Base-by-base conservation (phyloP, 768 basidiomycete genomes). In the Naganishia onofrii region DNA sequence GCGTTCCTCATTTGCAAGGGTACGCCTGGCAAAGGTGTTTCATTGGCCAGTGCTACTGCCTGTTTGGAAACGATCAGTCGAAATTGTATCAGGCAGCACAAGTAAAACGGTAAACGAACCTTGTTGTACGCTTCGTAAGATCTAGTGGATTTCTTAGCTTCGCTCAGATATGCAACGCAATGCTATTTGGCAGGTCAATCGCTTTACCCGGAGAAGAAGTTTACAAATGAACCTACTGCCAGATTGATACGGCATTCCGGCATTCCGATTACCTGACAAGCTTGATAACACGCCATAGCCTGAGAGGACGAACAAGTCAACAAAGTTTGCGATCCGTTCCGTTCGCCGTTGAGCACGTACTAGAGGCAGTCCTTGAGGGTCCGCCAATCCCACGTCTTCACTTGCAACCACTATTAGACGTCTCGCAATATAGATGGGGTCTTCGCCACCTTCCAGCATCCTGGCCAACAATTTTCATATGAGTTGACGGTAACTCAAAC, bases 381-480 rank as follows among this genome's bases (percentile, higher is more conserved):
- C 89, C 31, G 90, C 91, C 8, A 91, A 81, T 0, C 92, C 91
- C 48, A 93, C 86, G 76, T 93, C 92, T 79, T 93, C 92, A 72
- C 89, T 90, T 2, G 92, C 91, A 73, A 89, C 87, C 8, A 91
- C 89, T 4, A 89, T 83, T 83, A 91, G 85, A 66, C 90, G 84
- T 42, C 90, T 83, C 7, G 87, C 88, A 69, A 92, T 85, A 55
- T 80, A 93, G 56, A 91, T 74, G 3, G 91, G 89, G 79, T 93
- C 91, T 78, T 92, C 91, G 23, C 90, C 91, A 31, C 86, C 88
- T 42, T 83, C 85, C 38, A 92, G 83, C 91, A 92, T 92, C 60
- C 90, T 82, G 42, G 48, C 8, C 28, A n/a, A 44, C 3, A 2
- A 31, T 26, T 3, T 31, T 12, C 67, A 13, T 34, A 69, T 72